Evolutionary conservation across 2,329 filamentous ascomycete genomes (phyloP).

Genomic region (Pseudovirgaria hyperparasitica): DNA sequence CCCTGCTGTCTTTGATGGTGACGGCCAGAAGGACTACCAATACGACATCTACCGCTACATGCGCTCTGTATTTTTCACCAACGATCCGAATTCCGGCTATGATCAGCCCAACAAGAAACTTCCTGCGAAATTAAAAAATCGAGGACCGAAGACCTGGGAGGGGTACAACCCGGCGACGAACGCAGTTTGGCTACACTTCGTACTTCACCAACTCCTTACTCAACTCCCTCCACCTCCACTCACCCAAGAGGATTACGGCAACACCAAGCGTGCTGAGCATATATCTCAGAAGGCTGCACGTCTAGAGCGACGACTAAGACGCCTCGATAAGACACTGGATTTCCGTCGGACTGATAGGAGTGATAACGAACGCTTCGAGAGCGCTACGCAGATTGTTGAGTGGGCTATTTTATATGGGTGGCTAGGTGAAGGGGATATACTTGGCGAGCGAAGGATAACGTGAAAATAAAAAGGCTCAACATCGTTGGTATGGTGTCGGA

Average conservation of each 20-base stretch:
- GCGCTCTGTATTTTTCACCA: conserved; percentile 31
- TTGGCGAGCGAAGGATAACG: background rate
- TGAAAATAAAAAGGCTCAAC: background rate
- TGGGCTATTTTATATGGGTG: conserved; percentile 20
- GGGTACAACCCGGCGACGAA: conserved; percentile 48
- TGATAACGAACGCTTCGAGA: conserved; percentile 11
- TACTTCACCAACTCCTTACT: conserved; percentile 42
- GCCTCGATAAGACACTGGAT: conserved; percentile 26
- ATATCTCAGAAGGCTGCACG: conserved; percentile 22
- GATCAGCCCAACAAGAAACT: conserved; percentile 4
- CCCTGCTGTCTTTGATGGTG: conserved; percentile 31
- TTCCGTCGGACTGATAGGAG: conserved; percentile 21
- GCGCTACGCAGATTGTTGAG: conserved; percentile 21
- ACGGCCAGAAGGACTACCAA: conserved; percentile 37
- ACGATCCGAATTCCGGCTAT: conserved; percentile 23
- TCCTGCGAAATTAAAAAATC: conserved; percentile 5
- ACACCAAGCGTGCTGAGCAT: conserved; percentile 6
- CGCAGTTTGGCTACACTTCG: conserved; percentile 49
- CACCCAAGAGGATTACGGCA: conserved; percentile 7
- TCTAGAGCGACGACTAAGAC: conserved; percentile 23
- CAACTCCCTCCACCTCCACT: conserved; percentile 21
- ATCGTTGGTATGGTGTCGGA: too few relatives aligned
- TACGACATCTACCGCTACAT: conserved; percentile 45
- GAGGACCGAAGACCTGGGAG: conserved; percentile 29
- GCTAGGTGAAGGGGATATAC: conserved; percentile 21